phyloP scores from a whole-genome alignment of 495 filamentous ascomycete genomes.

The Podospora conica region DNA sequence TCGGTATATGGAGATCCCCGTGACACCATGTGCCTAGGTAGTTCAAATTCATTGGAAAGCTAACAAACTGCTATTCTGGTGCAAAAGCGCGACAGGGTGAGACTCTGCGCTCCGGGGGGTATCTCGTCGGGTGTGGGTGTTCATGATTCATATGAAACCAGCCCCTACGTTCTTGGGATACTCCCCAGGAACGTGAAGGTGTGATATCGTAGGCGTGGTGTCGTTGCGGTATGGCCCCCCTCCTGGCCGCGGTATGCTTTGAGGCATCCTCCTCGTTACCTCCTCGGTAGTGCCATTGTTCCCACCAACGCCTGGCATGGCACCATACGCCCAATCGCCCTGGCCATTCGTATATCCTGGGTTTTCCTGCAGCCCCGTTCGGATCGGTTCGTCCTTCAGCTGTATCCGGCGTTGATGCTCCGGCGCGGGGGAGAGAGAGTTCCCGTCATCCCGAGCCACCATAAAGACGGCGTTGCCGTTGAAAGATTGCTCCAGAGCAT shows the following conservation, averaged over 20 bases:
- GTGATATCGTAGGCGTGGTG: slow-evolving; percentile 25
- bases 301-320: background rate
- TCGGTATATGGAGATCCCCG: background rate
- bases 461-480: background rate
- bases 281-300: background rate
- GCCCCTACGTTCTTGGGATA: slow-evolving; percentile 38
- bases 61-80: background rate
- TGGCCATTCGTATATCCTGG: background rate
- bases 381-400: background rate
- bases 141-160: background rate
- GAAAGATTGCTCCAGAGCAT: background rate
- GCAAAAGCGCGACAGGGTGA: background rate
- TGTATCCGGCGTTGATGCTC: background rate
- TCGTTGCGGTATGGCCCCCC: slow-evolving; percentile 19
- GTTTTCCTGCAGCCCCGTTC: background rate
- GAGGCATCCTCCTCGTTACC: background rate
- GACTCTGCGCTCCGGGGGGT: too few species aligned
- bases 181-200: slow-evolving; percentile 53
- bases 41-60: background rate
- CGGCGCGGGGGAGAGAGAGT: background rate
- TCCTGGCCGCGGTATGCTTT: slow-evolving; percentile 10
- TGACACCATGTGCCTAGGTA: background rate
- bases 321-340: background rate
- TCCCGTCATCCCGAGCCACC: background rate
- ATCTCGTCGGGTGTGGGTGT: background rate